phyloP scores from a whole-genome alignment of 768 basidiomycete species.

The Lyophyllum semitale region DNA sequence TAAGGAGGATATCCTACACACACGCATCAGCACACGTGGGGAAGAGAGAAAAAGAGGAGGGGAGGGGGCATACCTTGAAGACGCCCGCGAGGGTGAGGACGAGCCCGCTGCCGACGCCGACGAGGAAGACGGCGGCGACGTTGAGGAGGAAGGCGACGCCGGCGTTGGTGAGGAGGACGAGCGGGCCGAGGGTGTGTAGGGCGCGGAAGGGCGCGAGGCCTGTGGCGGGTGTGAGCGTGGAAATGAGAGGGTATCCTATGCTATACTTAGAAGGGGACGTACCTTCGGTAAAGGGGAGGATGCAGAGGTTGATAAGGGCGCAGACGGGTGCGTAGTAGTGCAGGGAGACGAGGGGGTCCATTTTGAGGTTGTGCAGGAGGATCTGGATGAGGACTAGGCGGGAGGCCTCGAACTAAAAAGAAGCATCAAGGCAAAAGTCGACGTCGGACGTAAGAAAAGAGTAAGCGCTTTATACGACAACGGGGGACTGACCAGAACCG shows the following conservation, averaged over 20 bases:
- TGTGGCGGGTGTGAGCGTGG: not conserved
- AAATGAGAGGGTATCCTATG: not conserved
- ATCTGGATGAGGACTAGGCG: constrained; percentile 97
- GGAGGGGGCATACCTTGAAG: constrained; percentile 65
- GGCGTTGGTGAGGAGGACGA: constrained; percentile 82
- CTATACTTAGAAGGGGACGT: not conserved
- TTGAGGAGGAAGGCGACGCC: constrained; percentile 86
- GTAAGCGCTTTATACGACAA: too few species aligned
- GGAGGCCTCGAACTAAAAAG: constrained; percentile 82
- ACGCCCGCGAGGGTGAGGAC: constrained; percentile 93
- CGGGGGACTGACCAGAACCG: constrained; percentile 68
- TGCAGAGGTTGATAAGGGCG: constrained; percentile 80
- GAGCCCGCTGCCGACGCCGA: constrained; percentile 84
- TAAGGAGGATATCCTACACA: constrained; percentile 86
- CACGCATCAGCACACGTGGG: not conserved
- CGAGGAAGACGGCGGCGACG: constrained; percentile 92
- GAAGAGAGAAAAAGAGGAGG: not conserved
- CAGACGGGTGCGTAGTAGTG: constrained; percentile 98
- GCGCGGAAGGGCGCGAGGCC: constrained; percentile 77
- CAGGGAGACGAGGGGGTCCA: constrained; percentile 94
- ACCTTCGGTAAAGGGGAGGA: constrained; percentile 93
- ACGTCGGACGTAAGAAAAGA: too few species aligned
- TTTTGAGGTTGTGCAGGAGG: constrained; percentile 91
- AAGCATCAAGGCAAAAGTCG: too few species aligned
- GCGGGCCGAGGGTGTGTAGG: constrained; percentile 62